Evolutionary conservation across 2,329 filamentous ascomycete genomes (phyloP).

Genomic region (Fusarium coicis): DNA sequence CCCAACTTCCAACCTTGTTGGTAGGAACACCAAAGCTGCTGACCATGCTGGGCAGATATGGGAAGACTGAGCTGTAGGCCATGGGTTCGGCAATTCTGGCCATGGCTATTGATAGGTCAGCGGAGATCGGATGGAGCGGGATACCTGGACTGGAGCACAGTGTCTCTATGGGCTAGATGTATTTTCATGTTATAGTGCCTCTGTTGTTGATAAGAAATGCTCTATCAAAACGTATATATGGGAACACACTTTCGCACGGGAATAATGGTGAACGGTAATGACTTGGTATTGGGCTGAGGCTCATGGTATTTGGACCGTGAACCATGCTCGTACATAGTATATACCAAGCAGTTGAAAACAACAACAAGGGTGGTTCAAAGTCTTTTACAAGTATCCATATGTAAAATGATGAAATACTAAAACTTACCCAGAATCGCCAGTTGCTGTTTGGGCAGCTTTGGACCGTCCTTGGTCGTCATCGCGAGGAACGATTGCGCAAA

Average conservation of each 20-base stretch:
- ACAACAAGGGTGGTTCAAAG: background rate
- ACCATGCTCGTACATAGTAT: background rate
- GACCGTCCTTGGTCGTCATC: conserved; percentile 48
- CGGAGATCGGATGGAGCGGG: conserved; percentile 19
- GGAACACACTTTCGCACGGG: background rate
- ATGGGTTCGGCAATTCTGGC: conserved; percentile 82
- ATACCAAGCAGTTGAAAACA: conserved; percentile 1
- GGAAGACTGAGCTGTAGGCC: conserved; percentile 77
- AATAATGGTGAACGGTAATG: background rate
- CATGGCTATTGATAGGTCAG: conserved; percentile 67
- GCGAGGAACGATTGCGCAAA: conserved; percentile 19
- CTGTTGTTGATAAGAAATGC: conserved; percentile 38
- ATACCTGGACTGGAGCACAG: conserved; percentile 32
- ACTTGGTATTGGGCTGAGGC: background rate
- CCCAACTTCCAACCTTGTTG: conserved; percentile 82
- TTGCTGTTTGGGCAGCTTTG: conserved; percentile 80
- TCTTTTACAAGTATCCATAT: background rate
- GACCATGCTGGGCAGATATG: conserved; percentile 83
- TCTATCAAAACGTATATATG: background rate
- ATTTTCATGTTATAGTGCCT: conserved; percentile 9
- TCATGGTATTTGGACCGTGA: background rate
- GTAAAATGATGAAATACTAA: background rate
- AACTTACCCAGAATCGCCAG: conserved; percentile 80
- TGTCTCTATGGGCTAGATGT: background rate
- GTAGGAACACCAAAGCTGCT: conserved; percentile 77